Conservation (phyloP, 192 early-diverging fungal species). For the Rhizophagus clarus region DNA sequence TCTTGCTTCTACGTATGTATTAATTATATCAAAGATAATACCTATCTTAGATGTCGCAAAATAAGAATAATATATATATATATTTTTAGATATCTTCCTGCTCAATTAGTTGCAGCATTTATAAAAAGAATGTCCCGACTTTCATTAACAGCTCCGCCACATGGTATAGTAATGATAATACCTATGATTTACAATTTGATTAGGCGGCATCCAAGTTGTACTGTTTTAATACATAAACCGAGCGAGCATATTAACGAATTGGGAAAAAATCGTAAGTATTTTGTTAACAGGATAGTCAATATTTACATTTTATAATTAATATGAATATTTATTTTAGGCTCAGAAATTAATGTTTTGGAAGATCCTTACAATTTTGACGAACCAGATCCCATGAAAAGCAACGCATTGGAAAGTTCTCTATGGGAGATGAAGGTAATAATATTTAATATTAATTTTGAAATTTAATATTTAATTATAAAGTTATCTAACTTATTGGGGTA, state of each 20-base stretch:
- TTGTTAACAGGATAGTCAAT: constrained; percentile 22
- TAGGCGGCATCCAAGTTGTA: constrained; percentile 87
- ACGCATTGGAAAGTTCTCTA: constrained; percentile 82
- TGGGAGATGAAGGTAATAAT: constrained; percentile 77
- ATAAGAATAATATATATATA: neutral
- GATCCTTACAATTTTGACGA: constrained; percentile 61
- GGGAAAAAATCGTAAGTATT: constrained; percentile 2
- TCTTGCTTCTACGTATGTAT: constrained; percentile 76
- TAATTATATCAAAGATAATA: neutral
- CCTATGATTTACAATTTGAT: constrained; percentile 93
- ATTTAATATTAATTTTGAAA: neutral
- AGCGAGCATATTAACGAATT: constrained; percentile 47
- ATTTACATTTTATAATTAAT: neutral
- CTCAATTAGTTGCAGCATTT: constrained; percentile 90
- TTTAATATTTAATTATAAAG: neutral
- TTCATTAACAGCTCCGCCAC: constrained; percentile 80
- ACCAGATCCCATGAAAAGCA: constrained; percentile 75
- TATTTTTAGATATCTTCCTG: constrained; percentile 75
- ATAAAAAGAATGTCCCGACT: constrained; percentile 89
- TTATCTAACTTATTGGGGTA: neutral
- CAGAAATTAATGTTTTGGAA: neutral
- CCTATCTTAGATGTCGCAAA: too few species aligned
- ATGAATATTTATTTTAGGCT: neutral
- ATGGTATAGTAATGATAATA: constrained; percentile 81
- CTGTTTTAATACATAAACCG: constrained; percentile 80